These are phyloP conservation scores for Penicillium sp. DNA, from an alignment of 2,329 filamentous ascomycete genomes.

Conservation along the genomic window DNA sequence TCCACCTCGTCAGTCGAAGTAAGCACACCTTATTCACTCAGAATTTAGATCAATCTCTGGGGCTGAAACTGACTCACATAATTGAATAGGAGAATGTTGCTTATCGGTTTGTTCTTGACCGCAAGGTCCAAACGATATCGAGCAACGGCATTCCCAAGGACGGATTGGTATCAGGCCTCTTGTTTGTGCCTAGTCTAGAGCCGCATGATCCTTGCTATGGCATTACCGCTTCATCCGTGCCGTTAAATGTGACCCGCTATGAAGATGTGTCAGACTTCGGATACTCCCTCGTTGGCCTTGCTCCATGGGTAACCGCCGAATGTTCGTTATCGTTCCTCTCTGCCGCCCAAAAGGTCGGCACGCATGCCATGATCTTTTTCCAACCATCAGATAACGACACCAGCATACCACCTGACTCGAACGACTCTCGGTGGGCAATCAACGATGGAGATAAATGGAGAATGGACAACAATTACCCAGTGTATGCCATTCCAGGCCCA, in stretches of 20 bases:
- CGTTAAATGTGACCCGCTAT: slow-evolving; percentile 70
- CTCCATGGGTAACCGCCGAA: slow-evolving; percentile 74
- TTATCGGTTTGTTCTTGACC: slow-evolving; percentile 39
- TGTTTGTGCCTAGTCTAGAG: slow-evolving; percentile 76
- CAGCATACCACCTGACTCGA: slow-evolving; percentile 62
- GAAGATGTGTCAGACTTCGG: slow-evolving; percentile 63
- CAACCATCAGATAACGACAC: slow-evolving; percentile 47
- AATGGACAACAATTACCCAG: slow-evolving; percentile 66
- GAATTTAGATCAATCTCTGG: background rate
- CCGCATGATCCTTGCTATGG: slow-evolving; percentile 60
- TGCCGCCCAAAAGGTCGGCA: slow-evolving; percentile 58
- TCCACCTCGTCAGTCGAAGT: slow-evolving; percentile 37
- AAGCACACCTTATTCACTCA: slow-evolving; percentile 17
- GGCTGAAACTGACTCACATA: background rate
- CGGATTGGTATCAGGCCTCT: slow-evolving; percentile 68
- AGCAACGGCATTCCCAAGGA: slow-evolving; percentile 62
- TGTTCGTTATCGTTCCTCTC: slow-evolving; percentile 74
- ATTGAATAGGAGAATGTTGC: slow-evolving; percentile 29
- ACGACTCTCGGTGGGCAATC: slow-evolving; percentile 67
- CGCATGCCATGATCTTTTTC: slow-evolving; percentile 60
- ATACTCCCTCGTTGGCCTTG: slow-evolving; percentile 75
- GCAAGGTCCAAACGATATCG: slow-evolving; percentile 73
- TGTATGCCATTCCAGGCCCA: slow-evolving; percentile 74
- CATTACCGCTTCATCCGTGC: slow-evolving; percentile 64
- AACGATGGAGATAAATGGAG: slow-evolving; percentile 71